Evolutionary conservation across 2,329 filamentous ascomycete genomes (phyloP), one percentile per base, ranked within the genome.

Genomic region (Sporothrix dimorphospora): DNA sequence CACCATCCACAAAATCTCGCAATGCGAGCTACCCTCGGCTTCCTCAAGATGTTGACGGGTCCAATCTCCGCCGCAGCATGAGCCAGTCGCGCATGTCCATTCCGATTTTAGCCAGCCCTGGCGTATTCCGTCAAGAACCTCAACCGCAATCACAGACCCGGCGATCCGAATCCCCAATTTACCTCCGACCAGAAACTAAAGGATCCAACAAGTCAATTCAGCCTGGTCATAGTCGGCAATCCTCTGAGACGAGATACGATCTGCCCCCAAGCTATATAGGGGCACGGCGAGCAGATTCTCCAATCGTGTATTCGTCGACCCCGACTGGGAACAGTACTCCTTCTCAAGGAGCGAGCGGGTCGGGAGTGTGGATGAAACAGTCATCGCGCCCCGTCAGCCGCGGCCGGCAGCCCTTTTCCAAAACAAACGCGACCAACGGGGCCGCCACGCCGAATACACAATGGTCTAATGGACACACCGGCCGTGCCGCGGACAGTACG

Each of bases 1-100:
- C 80, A 0, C 71, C 75, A 0, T 81, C 81, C 0, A 78, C 81
- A 0, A 82, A 81, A 57, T 80, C 81, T 1, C 79, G 81, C 5
- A 81, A 82, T 47, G 78, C 79, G 3, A 83, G 81, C 30, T 76
- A 78, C 2, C 4, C 55, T 0, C 72, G 71, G 0, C 6, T 67
- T 40, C 19, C 45, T 5, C 34, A 49, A 40, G 49, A 9, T 14
- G 3, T 3, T 14, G 19, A 19, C 1, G 1, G 40, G 1, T 3
- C 7, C 7, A 14, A 4, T 4, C 1, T 59, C 5, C 21, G 65
- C 1, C 71, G 70, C 24, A 42, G n/a, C n/a, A n/a, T 67, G 63
- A 74, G 63, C 40, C 55, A 38, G n/a, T 71, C 72, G 2, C 47
- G 70, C 8, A 66, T 63, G 63, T 76, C 73, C 1, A 79, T 80